These are phyloP conservation scores for Leccinum incarnatum DNA, from an alignment of 768 basidiomycete genomes.

Conservation along the genomic window DNA sequence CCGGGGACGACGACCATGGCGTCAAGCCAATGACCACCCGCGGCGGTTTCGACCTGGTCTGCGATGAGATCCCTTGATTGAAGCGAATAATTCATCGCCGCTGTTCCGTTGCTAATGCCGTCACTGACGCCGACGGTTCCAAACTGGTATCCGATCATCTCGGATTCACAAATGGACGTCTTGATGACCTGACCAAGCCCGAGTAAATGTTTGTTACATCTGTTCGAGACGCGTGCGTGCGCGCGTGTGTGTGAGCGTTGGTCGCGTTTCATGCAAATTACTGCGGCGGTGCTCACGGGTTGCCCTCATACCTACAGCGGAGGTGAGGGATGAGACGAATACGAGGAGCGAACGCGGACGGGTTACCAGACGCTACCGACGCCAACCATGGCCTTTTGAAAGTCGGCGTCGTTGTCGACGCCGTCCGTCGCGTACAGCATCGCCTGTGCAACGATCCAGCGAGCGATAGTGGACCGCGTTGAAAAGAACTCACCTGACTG, in stretches of 20 bases:
- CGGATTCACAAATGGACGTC: constrained; percentile 63
- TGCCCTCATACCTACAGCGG: constrained; percentile 87
- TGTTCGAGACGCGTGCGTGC: constrained; percentile 29
- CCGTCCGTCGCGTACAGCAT: constrained; percentile 99
- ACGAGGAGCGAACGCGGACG: constrained; percentile 1
- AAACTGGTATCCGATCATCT: constrained; percentile 94
- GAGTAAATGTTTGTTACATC: constrained; percentile 94
- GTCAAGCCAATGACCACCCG: constrained; percentile 96
- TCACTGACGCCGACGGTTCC: constrained; percentile 98
- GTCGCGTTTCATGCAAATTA: not conserved
- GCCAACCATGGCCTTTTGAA: constrained; percentile 96
- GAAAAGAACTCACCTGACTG: constrained; percentile 60
- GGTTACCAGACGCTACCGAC: constrained; percentile 93
- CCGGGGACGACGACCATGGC: constrained; percentile 97
- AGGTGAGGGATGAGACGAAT: constrained; percentile 13
- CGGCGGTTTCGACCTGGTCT: constrained; percentile 94
- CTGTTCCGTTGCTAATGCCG: constrained; percentile 97
- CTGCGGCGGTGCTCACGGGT: constrained; percentile 66
- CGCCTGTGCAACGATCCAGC: constrained; percentile 51
- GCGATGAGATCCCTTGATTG: constrained; percentile 98
- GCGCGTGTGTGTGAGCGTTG: not conserved
- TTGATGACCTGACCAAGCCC: constrained; percentile 87
- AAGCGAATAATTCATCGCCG: constrained; percentile 92
- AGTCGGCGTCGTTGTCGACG: constrained; percentile 74
- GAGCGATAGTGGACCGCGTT: not conserved